Conservation (phyloP, 441 rosid species). For the Eutrema salsugineum region DNA sequence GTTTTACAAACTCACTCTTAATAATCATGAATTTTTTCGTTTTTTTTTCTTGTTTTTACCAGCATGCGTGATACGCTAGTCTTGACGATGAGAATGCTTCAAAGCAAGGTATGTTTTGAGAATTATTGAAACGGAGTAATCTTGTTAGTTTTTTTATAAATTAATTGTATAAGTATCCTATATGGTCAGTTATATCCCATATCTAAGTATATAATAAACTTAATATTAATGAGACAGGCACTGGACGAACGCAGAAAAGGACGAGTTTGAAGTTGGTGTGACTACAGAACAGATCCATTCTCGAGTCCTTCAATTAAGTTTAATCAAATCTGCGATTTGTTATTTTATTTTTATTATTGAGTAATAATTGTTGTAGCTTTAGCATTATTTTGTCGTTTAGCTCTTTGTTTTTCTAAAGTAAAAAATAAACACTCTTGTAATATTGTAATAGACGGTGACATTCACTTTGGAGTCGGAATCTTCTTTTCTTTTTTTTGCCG, state of each 20-base stretch:
- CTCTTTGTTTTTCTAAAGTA: not conserved
- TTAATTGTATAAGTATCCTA: not conserved
- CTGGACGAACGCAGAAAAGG: conserved; percentile 73
- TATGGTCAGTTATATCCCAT: not conserved
- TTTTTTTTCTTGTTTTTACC: conserved; percentile 24
- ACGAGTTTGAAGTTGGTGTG: conserved; percentile 39
- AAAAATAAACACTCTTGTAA: not conserved
- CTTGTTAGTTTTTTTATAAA: not conserved
- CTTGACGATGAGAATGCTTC: conserved; percentile 84
- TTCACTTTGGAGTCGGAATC: conserved; percentile 16
- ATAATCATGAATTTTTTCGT: not conserved
- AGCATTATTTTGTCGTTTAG: conserved; percentile 15
- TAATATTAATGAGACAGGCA: conserved; percentile 46
- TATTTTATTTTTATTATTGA: conserved; percentile 3
- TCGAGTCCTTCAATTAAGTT: conserved; percentile 18
- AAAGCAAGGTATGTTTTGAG: conserved; percentile 64
- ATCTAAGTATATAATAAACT: not conserved
- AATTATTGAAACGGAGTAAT: not conserved
- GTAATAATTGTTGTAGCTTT: conserved; percentile 14
- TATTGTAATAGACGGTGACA: not conserved
- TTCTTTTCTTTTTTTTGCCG: not conserved
- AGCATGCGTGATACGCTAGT: conserved; percentile 88
- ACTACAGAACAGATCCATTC: conserved; percentile 26
- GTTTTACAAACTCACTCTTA: not conserved
- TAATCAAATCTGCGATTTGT: not conserved